phyloP scores from a whole-genome alignment of 2,329 filamentous ascomycete genomes.

The Thermothelomyces thermophilus region DNA sequence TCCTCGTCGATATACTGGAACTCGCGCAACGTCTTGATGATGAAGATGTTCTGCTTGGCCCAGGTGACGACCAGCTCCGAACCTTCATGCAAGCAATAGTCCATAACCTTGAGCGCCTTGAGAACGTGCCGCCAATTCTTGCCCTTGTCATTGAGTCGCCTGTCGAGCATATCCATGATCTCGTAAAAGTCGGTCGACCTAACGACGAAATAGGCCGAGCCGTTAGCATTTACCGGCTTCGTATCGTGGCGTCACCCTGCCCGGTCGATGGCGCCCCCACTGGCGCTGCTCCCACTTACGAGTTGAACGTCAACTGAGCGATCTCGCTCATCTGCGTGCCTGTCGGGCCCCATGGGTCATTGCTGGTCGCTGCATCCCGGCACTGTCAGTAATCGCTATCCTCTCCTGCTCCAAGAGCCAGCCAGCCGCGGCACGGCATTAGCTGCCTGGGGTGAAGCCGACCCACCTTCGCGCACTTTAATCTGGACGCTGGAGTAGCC shows the following conservation, averaged over 20 bases:
- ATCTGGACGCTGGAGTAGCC: conserved; percentile 95
- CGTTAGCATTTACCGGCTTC: conserved; percentile 1
- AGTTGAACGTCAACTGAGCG: conserved; percentile 94
- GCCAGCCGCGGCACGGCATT: conserved; percentile 18
- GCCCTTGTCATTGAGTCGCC: conserved; percentile 96
- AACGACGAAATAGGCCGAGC: background rate
- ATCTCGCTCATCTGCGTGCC: conserved; percentile 99
- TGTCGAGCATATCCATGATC: conserved; percentile 99
- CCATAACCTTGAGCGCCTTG: conserved; percentile 93
- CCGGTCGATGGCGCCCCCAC: background rate
- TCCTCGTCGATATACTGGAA: conserved; percentile 97
- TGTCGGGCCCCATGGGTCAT: conserved; percentile 96
- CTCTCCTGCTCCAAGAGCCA: background rate
- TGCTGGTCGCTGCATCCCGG: conserved; percentile 71
- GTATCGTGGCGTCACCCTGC: background rate
- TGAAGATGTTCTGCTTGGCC: conserved; percentile 96
- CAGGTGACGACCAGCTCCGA: conserved; percentile 95
- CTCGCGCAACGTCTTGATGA: conserved; percentile 96
- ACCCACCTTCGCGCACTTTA: conserved; percentile 92
- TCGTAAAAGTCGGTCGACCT: conserved; percentile 98
- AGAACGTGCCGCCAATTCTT: conserved; percentile 99
- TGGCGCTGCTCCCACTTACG: conserved; percentile 50
- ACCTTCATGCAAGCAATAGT: conserved; percentile 96
- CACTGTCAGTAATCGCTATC: conserved; percentile 12
- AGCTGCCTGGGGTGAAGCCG: background rate